Evolutionary conservation across 2,329 filamentous ascomycete genomes (phyloP).

Genomic region (Lasiodiplodia sp.): DNA sequence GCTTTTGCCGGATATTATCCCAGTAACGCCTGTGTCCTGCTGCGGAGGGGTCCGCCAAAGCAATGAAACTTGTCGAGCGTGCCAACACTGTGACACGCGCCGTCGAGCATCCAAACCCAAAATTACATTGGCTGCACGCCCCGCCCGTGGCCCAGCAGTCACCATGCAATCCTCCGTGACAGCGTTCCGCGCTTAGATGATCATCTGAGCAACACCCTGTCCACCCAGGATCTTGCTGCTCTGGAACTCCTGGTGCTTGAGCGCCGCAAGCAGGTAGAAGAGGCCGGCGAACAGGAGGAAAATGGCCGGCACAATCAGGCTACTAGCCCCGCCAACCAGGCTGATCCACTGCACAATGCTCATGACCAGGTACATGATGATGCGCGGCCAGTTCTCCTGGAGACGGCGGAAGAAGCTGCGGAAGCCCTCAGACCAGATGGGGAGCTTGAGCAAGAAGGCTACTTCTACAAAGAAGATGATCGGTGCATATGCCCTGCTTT

Average conservation of each 20-base stretch:
- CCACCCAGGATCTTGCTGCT: slow-evolving; percentile 97
- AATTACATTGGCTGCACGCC: slow-evolving; percentile 6
- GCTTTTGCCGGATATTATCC: slow-evolving; percentile 25
- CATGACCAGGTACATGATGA: slow-evolving; percentile 83
- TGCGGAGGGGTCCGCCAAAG: slow-evolving; percentile 8
- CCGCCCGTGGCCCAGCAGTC: not conserved
- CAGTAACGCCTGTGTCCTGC: slow-evolving; percentile 27
- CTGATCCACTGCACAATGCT: slow-evolving; percentile 85
- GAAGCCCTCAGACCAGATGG: slow-evolving; percentile 90
- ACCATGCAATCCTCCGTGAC: not conserved
- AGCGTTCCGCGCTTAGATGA: slow-evolving; percentile 66
- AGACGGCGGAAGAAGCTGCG: slow-evolving; percentile 89
- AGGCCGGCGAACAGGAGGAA: slow-evolving; percentile 77
- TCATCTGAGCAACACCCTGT: slow-evolving; percentile 95
- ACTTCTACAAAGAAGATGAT: slow-evolving; percentile 70
- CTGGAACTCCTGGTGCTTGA: slow-evolving; percentile 86
- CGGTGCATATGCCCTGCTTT: slow-evolving; percentile 54
- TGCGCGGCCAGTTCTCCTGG: slow-evolving; percentile 97
- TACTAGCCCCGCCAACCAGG: slow-evolving; percentile 67
- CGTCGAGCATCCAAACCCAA: slow-evolving; percentile 24
- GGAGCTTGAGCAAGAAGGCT: slow-evolving; percentile 94
- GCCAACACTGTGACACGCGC: slow-evolving; percentile 11
- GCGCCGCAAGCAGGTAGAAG: slow-evolving; percentile 81
- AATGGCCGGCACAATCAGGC: slow-evolving; percentile 85
- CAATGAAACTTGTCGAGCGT: slow-evolving; percentile 6